Evolutionary conservation across 108 stramenopile species (phyloP), one percentile per base, ranked within the genome.

Genomic region (Licmophora abbreviata): DNA sequence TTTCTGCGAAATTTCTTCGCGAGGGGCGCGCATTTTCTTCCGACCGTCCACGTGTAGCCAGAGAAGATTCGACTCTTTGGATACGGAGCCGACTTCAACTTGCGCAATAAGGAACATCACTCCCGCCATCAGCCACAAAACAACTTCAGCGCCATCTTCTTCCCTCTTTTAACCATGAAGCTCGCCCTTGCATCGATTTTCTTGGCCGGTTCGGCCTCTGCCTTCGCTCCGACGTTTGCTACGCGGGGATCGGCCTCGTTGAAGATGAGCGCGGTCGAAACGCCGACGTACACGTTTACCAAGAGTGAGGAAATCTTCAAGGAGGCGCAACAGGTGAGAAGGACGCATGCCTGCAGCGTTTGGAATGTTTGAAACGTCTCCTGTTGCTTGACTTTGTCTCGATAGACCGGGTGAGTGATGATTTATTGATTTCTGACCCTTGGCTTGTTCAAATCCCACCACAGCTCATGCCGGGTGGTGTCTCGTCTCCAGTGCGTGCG

Each of bases 381-480:
- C n/a, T n/a, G n/a, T n/a, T n/a, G n/a, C n/a, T n/a, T n/a, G n/a
- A n/a, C n/a, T n/a, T n/a, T n/a, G n/a, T n/a, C n/a, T n/a, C n/a
- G n/a, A n/a, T n/a, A n/a, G n/a, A n/a, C n/a, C n/a, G n/a, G n/a
- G n/a, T 23, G 0, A 25, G 11, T 15, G n/a, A 37, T 30, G 21
- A 54, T 48, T 17, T 36, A 20, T 24, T 36, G 33, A 4, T 47
- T 43, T 25, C 12, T 22, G 41, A 35, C 11, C 44, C 26, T 25
- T 11, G 22, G 22, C 34, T 53, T 58, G 24, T 42, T 15, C 68
- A 11, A 48, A 29, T 44, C 51, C 17, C 37, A 58, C 14, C 41
- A 35, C 58, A 91, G 89, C 73, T 98, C 51, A 98, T 98, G 97
- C 97, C 97, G 17, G 97, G 97, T 63, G 97, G 97, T 66, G 97